These are phyloP conservation scores for Cladorrhinum sp. DNA, from an alignment of 2,329 filamentous ascomycete species.

Conservation along the genomic window DNA sequence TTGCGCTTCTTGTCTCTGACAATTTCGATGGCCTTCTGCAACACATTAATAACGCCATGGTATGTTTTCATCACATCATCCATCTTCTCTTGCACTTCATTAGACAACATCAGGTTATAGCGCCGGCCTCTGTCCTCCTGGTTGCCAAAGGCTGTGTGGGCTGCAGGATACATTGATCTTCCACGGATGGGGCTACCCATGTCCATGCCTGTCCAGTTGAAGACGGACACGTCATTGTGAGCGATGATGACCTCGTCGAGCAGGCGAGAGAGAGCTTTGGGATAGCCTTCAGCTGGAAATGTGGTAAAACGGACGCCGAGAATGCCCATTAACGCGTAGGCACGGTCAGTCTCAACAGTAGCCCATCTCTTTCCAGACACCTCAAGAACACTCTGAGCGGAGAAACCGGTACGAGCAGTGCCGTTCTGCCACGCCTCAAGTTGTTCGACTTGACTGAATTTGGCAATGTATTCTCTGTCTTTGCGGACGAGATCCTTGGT, in stretches of 20 bases:
- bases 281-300: constrained; percentile 32
- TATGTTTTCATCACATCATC: constrained; percentile 29
- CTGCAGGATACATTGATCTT: constrained; percentile 33
- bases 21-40: constrained; percentile 28
- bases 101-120: constrained; percentile 26
- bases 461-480: constrained; percentile 27
- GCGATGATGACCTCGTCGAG: constrained; percentile 32
- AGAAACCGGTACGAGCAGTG: constrained; percentile 24
- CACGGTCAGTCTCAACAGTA: constrained; percentile 30
- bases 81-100: constrained; percentile 27
- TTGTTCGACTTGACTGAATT: constrained; percentile 27
- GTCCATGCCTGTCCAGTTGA: constrained; percentile 35
- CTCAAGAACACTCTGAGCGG: constrained; percentile 29
- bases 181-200: constrained; percentile 33
- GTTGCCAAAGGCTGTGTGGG: constrained; percentile 28
- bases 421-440: constrained; percentile 27
- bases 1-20: constrained; percentile 27
- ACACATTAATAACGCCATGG: constrained; percentile 25
- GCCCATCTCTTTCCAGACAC: constrained; percentile 28
- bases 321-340: constrained; percentile 35
- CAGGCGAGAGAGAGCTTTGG: constrained; percentile 32
- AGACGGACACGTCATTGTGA: constrained; percentile 34
- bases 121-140: constrained; percentile 21
- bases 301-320: constrained; percentile 32
- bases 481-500: constrained; percentile 23